Conservation (phyloP, 257 asterid species). For the Schizonepeta tenuifolia region DNA sequence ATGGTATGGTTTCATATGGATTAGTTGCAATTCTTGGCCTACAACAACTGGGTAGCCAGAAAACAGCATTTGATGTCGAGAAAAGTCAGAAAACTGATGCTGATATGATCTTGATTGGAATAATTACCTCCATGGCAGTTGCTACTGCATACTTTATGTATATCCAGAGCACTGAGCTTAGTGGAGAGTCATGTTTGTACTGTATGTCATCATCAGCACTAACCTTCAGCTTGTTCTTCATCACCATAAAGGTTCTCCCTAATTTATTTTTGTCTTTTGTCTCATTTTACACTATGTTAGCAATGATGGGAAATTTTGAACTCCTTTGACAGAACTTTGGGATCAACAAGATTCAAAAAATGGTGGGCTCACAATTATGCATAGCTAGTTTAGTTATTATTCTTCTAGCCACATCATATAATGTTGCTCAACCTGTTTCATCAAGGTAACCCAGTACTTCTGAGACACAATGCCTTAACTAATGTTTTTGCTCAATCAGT, state of each 20-base stretch:
- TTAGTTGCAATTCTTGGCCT: constrained; percentile 59
- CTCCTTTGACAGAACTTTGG: constrained; percentile 60
- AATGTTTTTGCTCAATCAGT: constrained; percentile 15
- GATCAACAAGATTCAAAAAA: constrained; percentile 47
- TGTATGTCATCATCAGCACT: constrained; percentile 65
- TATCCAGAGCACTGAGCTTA: constrained; percentile 58
- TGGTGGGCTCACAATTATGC: constrained; percentile 62
- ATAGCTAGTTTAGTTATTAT: constrained; percentile 58
- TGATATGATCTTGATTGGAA: constrained; percentile 51
- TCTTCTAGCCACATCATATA: constrained; percentile 56
- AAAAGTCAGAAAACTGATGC: constrained; percentile 43
- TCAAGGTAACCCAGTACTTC: constrained; percentile 49
- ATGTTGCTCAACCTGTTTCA: constrained; percentile 49
- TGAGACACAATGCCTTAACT: constrained; percentile 17
- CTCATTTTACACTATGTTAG: constrained; percentile 16
- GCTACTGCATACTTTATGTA: constrained; percentile 73
- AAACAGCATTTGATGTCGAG: constrained; percentile 43
- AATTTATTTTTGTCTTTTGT: not conserved
- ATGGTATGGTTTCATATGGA: constrained; percentile 76
- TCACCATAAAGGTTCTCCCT: constrained; percentile 59
- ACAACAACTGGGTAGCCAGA: constrained; percentile 46
- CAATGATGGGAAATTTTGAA: constrained; percentile 21
- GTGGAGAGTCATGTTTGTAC: constrained; percentile 65
- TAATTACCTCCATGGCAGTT: constrained; percentile 70
- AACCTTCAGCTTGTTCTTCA: constrained; percentile 64